Evolutionary conservation across 768 basidiomycete genomes (phyloP).

Genomic region (Mycena latifolia): DNA sequence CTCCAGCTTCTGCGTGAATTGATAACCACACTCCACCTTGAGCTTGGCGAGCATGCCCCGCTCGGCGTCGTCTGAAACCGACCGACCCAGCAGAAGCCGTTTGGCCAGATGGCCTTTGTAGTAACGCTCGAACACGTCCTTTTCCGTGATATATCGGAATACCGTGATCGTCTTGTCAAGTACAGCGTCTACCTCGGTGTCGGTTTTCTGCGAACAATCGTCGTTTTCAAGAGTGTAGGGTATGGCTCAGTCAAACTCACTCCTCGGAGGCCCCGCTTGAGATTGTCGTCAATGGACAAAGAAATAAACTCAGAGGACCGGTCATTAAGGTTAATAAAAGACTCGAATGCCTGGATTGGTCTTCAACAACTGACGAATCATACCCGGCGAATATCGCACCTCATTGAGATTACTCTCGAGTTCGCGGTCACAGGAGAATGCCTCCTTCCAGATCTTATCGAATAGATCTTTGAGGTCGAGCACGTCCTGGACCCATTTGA

Average conservation of each 20-base stretch:
- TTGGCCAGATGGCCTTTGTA: conserved; percentile 97
- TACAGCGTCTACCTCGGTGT: conserved; percentile 88
- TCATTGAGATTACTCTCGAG: conserved; percentile 88
- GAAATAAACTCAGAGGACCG: conserved; percentile 96
- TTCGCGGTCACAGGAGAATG: conserved; percentile 80
- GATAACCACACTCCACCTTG: conserved; percentile 95
- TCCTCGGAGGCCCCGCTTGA: conserved; percentile 94
- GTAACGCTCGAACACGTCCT: conserved; percentile 97
- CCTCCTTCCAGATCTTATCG: conserved; percentile 76
- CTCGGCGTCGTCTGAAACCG: conserved; percentile 97
- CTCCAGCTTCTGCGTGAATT: conserved; percentile 98
- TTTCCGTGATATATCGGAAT: conserved; percentile 94
- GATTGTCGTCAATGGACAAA: conserved; percentile 95
- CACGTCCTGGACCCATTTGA: conserved; percentile 95
- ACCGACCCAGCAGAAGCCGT: conserved; percentile 87
- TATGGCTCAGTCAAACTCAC: conserved; percentile 58
- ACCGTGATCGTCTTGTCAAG: conserved; percentile 97
- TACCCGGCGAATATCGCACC: conserved; percentile 57
- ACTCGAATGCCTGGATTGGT: conserved; percentile 82
- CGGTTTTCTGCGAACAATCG: conserved; percentile 80
- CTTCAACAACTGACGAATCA: background rate
- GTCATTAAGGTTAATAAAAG: conserved; percentile 89
- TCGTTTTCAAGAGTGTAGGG: conserved; percentile 17
- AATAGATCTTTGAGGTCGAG: conserved; percentile 94
- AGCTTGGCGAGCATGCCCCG: conserved; percentile 97